Evolutionary conservation across 2,329 filamentous ascomycete species (phyloP), one percentile per base, ranked within the genome.

Genomic region (Macrophomina tecta): DNA sequence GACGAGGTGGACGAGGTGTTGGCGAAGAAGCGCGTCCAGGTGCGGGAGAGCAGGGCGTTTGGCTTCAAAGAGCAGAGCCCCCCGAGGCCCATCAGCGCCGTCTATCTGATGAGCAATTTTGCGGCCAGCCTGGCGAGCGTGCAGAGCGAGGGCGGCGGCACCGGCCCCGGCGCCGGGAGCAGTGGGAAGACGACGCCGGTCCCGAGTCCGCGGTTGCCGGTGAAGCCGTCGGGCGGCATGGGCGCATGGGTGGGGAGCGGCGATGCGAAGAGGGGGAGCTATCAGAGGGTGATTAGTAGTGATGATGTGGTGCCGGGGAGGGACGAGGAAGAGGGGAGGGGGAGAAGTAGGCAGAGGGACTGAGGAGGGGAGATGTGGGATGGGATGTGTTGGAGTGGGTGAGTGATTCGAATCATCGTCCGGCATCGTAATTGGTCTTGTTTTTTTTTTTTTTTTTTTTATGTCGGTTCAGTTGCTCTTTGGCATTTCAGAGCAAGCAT

Each of bases 1-100:
- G 56, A 69, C 12, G 70, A 73, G 0, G 73, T 74, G 7, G 70
- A 77, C 28, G 56, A 34, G 40, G 28, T 48, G 56, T 42, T 61
- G 56, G 23, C 16, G 2, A 48, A 61, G 56, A 38, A 46, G 40
- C 56, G 56, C 42, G 42, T 12, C 1, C 5, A 12, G 14, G 42
- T 61, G 28, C 23, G 56, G 7, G 40, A 36, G 40, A 46, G 40
- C 56, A 61, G 18, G 56, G 56, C 56, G 2, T 9, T 61, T 4
- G 56, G 56, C 14, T 61, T 61, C 42, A n/a, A 28, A 8, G 40
- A 45, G 28, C 56, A 61, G 42, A 32, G 28, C 5, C 23, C 56
- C 28, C 56, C 56, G 16, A 14, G 56, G 7, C 56, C 56, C 1
- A 14, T 46, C 16, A 61, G 30, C 30, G 56, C 56, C 12, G n/a